Percentiles rank a stretch among this genome's conserved stretches.
Evolutionary conservation across 1,139 yeast species (phyloP).

Genomic region (Suhomyces kunorum): DNA sequence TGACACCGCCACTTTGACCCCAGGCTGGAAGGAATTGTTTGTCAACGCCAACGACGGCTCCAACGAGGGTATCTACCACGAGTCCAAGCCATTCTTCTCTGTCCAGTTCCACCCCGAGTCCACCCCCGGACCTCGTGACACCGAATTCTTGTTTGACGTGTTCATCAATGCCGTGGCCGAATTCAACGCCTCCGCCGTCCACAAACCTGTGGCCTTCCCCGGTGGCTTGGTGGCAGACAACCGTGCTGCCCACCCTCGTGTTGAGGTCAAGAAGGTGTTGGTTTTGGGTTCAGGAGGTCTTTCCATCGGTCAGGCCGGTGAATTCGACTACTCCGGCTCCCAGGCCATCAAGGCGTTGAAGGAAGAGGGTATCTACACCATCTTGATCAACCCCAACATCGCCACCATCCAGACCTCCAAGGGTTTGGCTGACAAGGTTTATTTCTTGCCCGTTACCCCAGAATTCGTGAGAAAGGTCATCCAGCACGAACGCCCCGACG

Average conservation of each 20-base stretch:
- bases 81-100: conserved; percentile 88
- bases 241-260: conserved; percentile 69
- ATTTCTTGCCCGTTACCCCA: conserved; percentile 93
- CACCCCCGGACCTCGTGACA: conserved; percentile 98
- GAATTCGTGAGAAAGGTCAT: conserved; percentile 96
- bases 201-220: conserved; percentile 83
- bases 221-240: conserved; percentile 81
- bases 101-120: conserved; percentile 99
- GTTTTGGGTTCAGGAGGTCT: conserved; percentile 98
- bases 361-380: conserved; percentile 96
- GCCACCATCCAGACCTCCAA: conserved; percentile 98
- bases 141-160: conserved; percentile 94
- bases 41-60: conserved; percentile 97
- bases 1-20: conserved; percentile 69
- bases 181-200: conserved; percentile 51
- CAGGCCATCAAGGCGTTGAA: conserved; percentile 93
- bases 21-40: conserved; percentile 91
- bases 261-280: conserved; percentile 87
- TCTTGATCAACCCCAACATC: conserved; percentile 93
- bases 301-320: conserved; percentile 99
- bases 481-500: conserved; percentile 93
- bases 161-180: conserved; percentile 82
- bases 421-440: conserved; percentile 96
- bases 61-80: conserved; percentile 96
- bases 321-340: conserved; percentile 97